Evolutionary conservation across 2,329 filamentous ascomycete genomes (phyloP).

Genomic region (Neurospora crassa): DNA sequence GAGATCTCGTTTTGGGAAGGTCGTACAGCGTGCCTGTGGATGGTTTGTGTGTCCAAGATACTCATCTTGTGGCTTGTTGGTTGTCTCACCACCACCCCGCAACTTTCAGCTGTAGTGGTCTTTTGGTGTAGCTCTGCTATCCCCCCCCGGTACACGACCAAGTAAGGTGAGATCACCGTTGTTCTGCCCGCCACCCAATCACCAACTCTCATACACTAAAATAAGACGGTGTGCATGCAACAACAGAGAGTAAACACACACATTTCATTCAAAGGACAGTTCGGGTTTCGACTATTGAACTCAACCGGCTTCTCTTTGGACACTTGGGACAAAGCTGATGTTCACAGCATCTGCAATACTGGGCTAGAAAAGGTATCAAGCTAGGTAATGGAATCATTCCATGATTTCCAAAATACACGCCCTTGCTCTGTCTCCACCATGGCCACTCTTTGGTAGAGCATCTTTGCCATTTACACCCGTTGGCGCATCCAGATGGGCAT

Average conservation of each 20-base stretch:
- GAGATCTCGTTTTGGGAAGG: background rate
- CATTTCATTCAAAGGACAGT: background rate
- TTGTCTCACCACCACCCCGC: background rate
- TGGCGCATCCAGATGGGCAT: background rate
- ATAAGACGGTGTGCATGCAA: background rate
- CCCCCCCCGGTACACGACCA: background rate
- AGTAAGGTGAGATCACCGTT: background rate
- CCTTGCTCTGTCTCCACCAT: background rate
- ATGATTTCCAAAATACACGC: background rate
- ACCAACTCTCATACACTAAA: background rate
- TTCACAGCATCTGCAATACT: background rate
- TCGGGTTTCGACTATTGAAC: background rate
- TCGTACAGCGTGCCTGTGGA: background rate
- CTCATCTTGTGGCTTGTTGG: background rate
- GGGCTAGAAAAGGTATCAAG: background rate
- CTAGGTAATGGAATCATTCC: background rate
- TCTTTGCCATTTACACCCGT: background rate
- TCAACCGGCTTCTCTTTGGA: background rate
- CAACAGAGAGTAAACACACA: background rate
- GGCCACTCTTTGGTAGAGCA: background rate
- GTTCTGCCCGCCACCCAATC: background rate
- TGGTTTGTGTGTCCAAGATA: background rate
- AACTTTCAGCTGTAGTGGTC: background rate
- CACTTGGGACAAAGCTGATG: background rate
- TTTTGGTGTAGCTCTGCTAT: background rate